These are phyloP conservation scores for Triticum urartu DNA, from an alignment of 176 grass and related monocot species.

Conservation along the genomic window DNA sequence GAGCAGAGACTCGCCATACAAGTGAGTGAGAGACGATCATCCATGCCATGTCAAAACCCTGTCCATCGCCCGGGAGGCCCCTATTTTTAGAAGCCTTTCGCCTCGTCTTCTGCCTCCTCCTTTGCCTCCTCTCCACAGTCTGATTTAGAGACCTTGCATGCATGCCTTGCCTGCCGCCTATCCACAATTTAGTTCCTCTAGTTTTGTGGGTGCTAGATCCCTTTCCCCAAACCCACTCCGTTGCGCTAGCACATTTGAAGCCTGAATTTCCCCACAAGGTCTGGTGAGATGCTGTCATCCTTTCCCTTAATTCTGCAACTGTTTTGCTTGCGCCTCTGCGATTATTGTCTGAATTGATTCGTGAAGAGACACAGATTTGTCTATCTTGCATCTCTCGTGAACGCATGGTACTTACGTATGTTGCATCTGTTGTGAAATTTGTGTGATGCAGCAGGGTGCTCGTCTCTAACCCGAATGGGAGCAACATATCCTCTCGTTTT, in stretches of 20 bases:
- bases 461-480: conserved; percentile 49
- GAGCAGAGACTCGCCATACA: not conserved
- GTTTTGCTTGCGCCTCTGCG: not conserved
- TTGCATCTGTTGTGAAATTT: not conserved
- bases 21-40: not conserved
- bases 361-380: not conserved
- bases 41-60: not conserved
- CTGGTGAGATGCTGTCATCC: not conserved
- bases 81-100: not conserved
- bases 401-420: not conserved
- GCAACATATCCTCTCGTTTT: conserved; percentile 48
- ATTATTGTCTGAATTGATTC: conserved; percentile 11
- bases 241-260: not conserved
- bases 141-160: conserved; percentile 20
- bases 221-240: not conserved
- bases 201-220: not conserved
- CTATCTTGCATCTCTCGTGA: not conserved
- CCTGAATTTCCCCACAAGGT: not conserved
- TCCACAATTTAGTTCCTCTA: not conserved
- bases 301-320: not conserved
- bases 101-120: conserved; percentile 8
- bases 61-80: not conserved
- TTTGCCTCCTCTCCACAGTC: conserved; percentile 14
- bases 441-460: conserved; percentile 49
- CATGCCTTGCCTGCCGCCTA: conserved; percentile 7